Evolutionary conservation across 1,284 basidiomycete genomes (phyloP).

Genomic region (Cryptococcus sp.): DNA sequence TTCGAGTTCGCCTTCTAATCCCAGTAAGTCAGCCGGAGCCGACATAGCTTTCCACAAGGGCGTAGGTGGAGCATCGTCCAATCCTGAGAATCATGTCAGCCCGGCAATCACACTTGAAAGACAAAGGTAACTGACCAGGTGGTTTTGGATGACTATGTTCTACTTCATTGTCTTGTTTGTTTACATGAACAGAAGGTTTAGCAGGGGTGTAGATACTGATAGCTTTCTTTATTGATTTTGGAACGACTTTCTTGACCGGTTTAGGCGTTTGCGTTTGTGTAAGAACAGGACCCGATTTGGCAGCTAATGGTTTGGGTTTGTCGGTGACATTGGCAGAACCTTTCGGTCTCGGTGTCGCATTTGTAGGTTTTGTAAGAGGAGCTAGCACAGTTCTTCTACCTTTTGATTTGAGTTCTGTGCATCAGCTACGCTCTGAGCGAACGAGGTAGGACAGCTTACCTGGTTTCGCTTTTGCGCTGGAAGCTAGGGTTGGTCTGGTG

Average conservation of each 20-base stretch:
- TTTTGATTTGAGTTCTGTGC: background rate
- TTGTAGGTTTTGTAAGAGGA: background rate
- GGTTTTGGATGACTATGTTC: slow-evolving; percentile 12
- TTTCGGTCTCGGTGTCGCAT: background rate
- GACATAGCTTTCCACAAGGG: background rate
- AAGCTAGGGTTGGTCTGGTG: background rate
- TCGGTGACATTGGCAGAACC: background rate
- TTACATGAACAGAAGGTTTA: background rate
- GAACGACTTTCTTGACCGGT: background rate
- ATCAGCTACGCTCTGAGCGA: background rate
- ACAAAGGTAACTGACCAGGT: slow-evolving; percentile 3
- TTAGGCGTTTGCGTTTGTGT: background rate
- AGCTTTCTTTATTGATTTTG: slow-evolving; percentile 6
- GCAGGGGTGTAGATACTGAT: slow-evolving; percentile 17
- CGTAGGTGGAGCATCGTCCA: slow-evolving; percentile 1
- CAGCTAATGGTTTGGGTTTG: background rate
- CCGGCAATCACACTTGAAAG: background rate
- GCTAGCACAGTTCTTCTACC: background rate
- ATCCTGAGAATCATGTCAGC: background rate
- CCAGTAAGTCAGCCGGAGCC: too few relatives aligned
- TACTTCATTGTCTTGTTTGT: slow-evolving; percentile 1
- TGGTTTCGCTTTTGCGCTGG: background rate
- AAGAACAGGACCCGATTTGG: background rate
- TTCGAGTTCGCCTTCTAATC: too few relatives aligned
- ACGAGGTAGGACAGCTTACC: background rate